Base-by-base conservation (phyloP, 1,284 basidiomycete species). In the Rhodotorula sp. region DNA sequence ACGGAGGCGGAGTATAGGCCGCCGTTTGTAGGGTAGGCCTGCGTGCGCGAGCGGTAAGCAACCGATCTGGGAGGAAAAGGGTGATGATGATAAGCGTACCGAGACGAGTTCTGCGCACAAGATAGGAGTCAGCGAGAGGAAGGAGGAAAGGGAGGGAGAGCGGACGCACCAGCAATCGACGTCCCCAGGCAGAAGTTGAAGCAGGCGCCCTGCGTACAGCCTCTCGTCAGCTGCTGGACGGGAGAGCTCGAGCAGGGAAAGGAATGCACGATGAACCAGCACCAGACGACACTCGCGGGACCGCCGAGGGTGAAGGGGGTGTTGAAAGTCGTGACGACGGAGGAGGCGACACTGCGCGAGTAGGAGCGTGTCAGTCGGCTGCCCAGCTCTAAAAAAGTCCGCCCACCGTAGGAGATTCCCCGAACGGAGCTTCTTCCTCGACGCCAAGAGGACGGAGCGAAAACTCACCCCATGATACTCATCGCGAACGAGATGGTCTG, bases 321-420 rank as follows among this genome's bases (percentile, higher is more conserved):
- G 74, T 91, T 89, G 82, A 92, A 89, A 1, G 90, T 91, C 34
- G 87, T 90, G 1, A 90, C 86, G 53, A 92, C 85, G 73, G 88
- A 89, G 7, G 89, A 90, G 79, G 89, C 90, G 31, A 91, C 81
- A 71, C 89, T 64, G 62, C 18, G 20, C 4, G 40, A 8, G 16
- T 13, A 15, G 24, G 51, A 26, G n/a, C 7, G 16, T 6, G 28
- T 16, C 20, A 5, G 20, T 24, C 16, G 52, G 15, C 8, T 13
- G 40, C 15, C 40, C 40, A 44, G 40, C 10, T 44, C 40, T 34
- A 7, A 13, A 11, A 13, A 44, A 18, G 3, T 6, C 40, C 40
- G 40, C 16, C 40, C 40, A 44, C 40, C 11, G 40, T 10, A 44
- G 40, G 15, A 13, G 16, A 44, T 44, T 13, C 9, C 16, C 40